Conservation (phyloP, 192 early-diverging fungal genomes). For the Pilaira anomala region DNA sequence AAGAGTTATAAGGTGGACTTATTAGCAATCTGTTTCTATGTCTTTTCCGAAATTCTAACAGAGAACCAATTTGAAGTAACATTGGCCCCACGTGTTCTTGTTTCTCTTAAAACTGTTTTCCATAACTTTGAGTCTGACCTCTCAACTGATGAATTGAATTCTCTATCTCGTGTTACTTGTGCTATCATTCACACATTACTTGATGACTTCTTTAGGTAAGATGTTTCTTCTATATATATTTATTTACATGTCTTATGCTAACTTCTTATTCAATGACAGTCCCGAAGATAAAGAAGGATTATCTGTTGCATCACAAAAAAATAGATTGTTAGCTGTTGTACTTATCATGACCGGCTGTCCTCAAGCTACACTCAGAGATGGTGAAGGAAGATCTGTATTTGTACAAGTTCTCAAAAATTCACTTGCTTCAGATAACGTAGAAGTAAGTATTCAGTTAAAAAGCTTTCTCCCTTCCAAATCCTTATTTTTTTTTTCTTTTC, state of each 20-base stretch:
- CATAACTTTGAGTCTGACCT: conserved; percentile 33
- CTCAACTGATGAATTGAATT: conserved; percentile 14
- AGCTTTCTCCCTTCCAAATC: neutral
- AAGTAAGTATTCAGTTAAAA: conserved; percentile 8
- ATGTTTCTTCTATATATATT: too few species aligned
- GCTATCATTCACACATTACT: conserved; percentile 29
- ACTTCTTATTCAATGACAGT: neutral
- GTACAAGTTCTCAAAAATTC: conserved; percentile 20
- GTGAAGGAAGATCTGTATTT: conserved; percentile 8
- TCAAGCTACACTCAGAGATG: conserved; percentile 21
- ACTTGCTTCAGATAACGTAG: conserved; percentile 7
- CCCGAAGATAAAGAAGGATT: neutral
- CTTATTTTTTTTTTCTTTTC: neutral
- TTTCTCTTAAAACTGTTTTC: conserved; percentile 46
- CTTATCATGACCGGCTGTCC: conserved; percentile 37
- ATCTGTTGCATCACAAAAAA: conserved; percentile 17
- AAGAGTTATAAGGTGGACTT: conserved; percentile 45
- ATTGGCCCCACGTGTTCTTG: conserved; percentile 42
- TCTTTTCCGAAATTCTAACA: conserved; percentile 42
- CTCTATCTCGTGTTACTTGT: conserved; percentile 24
- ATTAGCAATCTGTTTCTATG: conserved; percentile 48
- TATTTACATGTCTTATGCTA: neutral
- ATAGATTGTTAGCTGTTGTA: conserved; percentile 27
- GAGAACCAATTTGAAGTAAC: conserved; percentile 42
- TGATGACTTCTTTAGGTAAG: conserved; percentile 24